Evolutionary conservation across 208 protist genomes (phyloP), one percentile per base, ranked within the genome.

Genomic region (Acanthamoeba royreba): DNA sequence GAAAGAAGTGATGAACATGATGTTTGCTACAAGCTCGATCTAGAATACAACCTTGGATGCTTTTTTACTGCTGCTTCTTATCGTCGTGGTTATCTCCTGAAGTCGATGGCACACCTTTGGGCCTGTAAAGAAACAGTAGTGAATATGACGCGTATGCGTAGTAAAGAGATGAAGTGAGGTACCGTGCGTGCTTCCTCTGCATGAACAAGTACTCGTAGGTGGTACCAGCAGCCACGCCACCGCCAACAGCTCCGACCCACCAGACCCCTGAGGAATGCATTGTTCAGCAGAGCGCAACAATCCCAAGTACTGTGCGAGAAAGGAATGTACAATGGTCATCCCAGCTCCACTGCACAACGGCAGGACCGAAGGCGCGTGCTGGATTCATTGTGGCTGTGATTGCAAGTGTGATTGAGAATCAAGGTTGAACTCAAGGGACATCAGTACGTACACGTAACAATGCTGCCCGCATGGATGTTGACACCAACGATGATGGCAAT

Each of bases 171-270:
- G 2, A 40, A 43, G 66, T 38, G 33, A 28, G 19, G 69, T 47
- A 81, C 69, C 69, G 1, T 13, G 69, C 69, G 69, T 81, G 17
- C 69, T 81, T 81, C 17, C 69, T 35, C 42, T 81, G 33, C 69
- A 81, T 81, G 69, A 81, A 81, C 19, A 81, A 38, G 69, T 81
- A 81, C 69, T 81, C 69, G 42, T 81, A 81, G 38, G 47, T 47
- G 25, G 31, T n/a, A n/a, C 69, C 69, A 5, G 69, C 69, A 0
- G 38, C 11, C 69, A 81, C 69, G 33, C 69, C 69, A 31, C 69
- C 69, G 11, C 4, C 40, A 2, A 81, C 7, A 4, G 40, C 69
- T n/a, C 66, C 69, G 17, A 81, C 69, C 69, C 69, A 81, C 69
- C 69, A 81, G 8, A 81, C 69, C 69, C 69, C 69, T 81, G 42